Base-by-base conservation (phyloP, 2,329 filamentous ascomycete genomes). In the Proliferodiscus dingleyae region DNA sequence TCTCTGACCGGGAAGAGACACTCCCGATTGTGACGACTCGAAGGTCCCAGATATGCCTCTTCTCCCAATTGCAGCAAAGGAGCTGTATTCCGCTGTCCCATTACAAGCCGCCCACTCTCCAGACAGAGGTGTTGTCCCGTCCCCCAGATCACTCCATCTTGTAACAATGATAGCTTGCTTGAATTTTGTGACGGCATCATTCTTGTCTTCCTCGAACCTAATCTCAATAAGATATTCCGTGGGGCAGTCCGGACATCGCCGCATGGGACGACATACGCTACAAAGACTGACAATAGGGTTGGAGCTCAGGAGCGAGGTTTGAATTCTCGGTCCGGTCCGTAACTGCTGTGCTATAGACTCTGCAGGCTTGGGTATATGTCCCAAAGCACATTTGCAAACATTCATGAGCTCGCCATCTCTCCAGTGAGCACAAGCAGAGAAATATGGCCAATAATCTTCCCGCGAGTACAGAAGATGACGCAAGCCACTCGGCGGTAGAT, bases 361-460 rank as follows among this genome's bases (percentile, higher is more conserved):
- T 57, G 62, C 32, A 50, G 68, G 65, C 0, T 67, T 61, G 0
- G 77, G 77, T 26, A 83, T 72, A 52, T 83, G 79, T 9, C 64
- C 65, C 9, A 83, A 64, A 3, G 78, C 77, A 57, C 79, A 83
- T 63, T 83, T 83, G 54, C 76, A 78, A 26, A 77, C 64, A 13
- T 73, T 68, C 68, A 80, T 81, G 13, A 83, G 64, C 28, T 78
- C 68, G 15, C 79, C 79, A 50, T 82, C 75, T 15, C 72, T 69
- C 79, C 79, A 83, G 59, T 83, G 79, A 2, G 75, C 70, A 53
- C 79, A 83, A 1, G 72, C 74, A 9, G 75, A 79, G 62, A 83
- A 83, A 59, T 76, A 83, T 0, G 79, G 79, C 43, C 68, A 73
- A 62, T 80, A 82, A 55, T 82, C 78, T 41, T 78, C 73, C 46